Percentiles rank a stretch among this genome's conserved stretches.
phyloP scores from a whole-genome alignment of 2,329 filamentous ascomycete genomes.

The Fusarium sp. region DNA sequence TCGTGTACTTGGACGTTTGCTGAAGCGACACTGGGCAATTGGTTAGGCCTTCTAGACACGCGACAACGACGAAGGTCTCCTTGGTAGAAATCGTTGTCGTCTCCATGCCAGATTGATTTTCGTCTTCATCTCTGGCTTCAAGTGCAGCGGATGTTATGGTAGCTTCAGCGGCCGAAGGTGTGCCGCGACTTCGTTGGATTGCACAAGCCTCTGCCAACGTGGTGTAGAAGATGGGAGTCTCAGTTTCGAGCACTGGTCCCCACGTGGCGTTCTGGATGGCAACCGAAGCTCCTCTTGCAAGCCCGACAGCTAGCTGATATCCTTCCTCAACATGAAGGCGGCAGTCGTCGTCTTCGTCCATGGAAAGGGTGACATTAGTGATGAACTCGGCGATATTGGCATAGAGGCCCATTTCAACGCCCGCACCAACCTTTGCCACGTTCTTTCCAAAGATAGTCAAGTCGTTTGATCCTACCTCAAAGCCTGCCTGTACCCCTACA shows the following conservation, averaged over 20 bases:
- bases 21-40: conserved; percentile 65
- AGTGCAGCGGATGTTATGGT: conserved; percentile 24
- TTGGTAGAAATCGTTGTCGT: conserved; percentile 56
- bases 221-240: conserved; percentile 65
- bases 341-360: conserved; percentile 54
- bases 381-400: conserved; percentile 66
- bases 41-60: conserved; percentile 57
- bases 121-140: neutral
- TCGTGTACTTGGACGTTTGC: conserved; percentile 54
- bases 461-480: conserved; percentile 40
- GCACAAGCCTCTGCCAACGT: conserved; percentile 60
- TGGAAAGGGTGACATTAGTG: conserved; percentile 61
- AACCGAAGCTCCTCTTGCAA: conserved; percentile 64
- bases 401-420: conserved; percentile 62
- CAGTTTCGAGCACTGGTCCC: conserved; percentile 61
- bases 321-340: conserved; percentile 59
- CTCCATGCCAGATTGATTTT: conserved; percentile 45
- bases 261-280: conserved; percentile 57
- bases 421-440: conserved; percentile 50
- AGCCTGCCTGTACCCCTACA: conserved; percentile 59
- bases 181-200: conserved; percentile 13
- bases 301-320: conserved; percentile 66
- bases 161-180: conserved; percentile 38
- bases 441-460: neutral
- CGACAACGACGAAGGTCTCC: conserved; percentile 57